Percentiles rank a stretch among this genome's conserved stretches.
Evolutionary conservation across 768 basidiomycete genomes (phyloP).

Genomic region (Rhodotorula sphaerocarpa): DNA sequence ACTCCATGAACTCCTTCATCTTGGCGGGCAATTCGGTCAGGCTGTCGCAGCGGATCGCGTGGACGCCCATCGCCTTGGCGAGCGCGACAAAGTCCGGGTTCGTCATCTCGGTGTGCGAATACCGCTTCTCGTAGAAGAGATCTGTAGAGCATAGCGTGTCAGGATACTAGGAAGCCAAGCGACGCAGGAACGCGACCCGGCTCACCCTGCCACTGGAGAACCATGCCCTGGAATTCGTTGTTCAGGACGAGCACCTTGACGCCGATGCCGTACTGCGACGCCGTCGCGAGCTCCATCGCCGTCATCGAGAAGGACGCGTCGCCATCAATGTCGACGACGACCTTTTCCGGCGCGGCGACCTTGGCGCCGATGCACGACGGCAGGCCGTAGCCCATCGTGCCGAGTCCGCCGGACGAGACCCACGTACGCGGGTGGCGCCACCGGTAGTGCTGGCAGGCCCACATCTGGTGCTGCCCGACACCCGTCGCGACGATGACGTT

Average conservation of each 20-base stretch:
- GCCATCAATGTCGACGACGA: conserved; percentile 90
- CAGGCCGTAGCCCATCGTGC: conserved; percentile 97
- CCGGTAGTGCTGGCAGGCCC: conserved; percentile 88
- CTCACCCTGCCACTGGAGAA: conserved; percentile 94
- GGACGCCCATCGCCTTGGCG: conserved; percentile 82
- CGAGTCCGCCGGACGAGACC: conserved; percentile 78
- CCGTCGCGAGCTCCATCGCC: conserved; percentile 96
- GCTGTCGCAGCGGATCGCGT: conserved; percentile 68
- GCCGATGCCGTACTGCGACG: conserved; percentile 80
- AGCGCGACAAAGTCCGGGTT: conserved; percentile 93
- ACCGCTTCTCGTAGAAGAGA: conserved; percentile 92
- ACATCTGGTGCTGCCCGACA: conserved; percentile 99
- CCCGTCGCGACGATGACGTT: conserved; percentile 84
- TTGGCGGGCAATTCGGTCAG: conserved; percentile 73
- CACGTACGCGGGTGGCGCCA: conserved; percentile 84
- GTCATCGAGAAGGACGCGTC: conserved; percentile 99
- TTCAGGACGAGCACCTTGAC: conserved; percentile 55
- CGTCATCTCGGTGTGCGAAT: conserved; percentile 89
- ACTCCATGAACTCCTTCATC: conserved; percentile 99
- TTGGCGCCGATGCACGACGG: conserved; percentile 94
- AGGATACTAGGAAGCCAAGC: not conserved
- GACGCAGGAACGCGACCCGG: conserved; percentile 9
- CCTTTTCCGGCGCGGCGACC: conserved; percentile 86
- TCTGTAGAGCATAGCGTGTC: conserved; percentile 48
- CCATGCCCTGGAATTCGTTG: conserved; percentile 64